These are phyloP conservation scores for Alternaria sp. DNA, from an alignment of 2,329 filamentous ascomycete species.

Conservation along the genomic window DNA sequence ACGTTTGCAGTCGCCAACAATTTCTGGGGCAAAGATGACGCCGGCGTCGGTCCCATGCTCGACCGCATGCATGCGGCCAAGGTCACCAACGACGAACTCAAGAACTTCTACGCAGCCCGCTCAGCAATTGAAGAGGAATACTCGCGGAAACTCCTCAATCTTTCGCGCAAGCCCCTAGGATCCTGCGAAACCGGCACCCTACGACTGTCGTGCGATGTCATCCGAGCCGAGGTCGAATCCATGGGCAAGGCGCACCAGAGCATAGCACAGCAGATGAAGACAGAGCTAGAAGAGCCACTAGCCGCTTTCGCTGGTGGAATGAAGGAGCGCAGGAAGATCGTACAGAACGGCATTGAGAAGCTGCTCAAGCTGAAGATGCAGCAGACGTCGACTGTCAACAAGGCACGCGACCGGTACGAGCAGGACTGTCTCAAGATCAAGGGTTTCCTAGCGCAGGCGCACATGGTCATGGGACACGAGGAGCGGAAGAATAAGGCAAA, in stretches of 20 bases:
- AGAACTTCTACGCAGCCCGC: constrained; percentile 87
- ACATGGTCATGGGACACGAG: constrained; percentile 99
- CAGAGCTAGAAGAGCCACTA: constrained; percentile 91
- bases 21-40: constrained; percentile 99
- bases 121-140: constrained; percentile 98
- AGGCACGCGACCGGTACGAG: constrained; percentile 94
- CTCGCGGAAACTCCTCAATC: constrained; percentile 81
- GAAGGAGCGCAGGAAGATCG: constrained; percentile 96
- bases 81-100: constrained; percentile 85
- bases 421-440: constrained; percentile 99
- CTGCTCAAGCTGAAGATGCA: constrained; percentile 90
- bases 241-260: constrained; percentile 93
- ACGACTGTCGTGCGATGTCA: constrained; percentile 81
- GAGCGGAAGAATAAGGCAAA: constrained; percentile 99
- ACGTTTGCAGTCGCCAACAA: constrained; percentile 85
- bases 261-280: constrained; percentile 94
- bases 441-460: constrained; percentile 95
- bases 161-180: constrained; percentile 87
- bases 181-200: constrained; percentile 86
- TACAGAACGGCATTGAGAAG: constrained; percentile 93
- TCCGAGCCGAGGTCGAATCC: constrained; percentile 86
- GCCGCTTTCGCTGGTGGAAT: constrained; percentile 90
- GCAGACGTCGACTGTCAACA: constrained; percentile 90
- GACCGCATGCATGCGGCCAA: constrained; percentile 96
- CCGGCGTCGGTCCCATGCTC: constrained; percentile 87